phyloP scores from a whole-genome alignment of 495 filamentous ascomycete genomes.

The Pyronema domesticum region DNA sequence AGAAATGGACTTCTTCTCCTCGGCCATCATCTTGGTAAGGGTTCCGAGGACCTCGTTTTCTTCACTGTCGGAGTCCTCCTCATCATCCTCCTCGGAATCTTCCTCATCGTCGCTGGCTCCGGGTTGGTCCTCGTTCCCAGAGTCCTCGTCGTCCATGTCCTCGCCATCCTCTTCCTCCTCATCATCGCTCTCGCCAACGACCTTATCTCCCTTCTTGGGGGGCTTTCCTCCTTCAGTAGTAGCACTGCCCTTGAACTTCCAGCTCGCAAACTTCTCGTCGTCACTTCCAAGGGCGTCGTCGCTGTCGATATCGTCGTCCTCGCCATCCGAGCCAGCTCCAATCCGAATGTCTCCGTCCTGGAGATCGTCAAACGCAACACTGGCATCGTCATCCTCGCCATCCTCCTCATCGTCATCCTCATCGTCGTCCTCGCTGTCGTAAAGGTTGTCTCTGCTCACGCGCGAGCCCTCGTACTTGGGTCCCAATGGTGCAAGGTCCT shows the following conservation, averaged over 20 bases:
- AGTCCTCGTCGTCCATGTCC: conserved; percentile 22
- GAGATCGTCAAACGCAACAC: conserved; percentile 22
- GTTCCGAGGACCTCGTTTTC: conserved; percentile 33
- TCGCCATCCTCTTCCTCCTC: conserved; percentile 27
- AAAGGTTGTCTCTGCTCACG: conserved; percentile 55
- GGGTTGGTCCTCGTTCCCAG: conserved; percentile 24
- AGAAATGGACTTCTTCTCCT: background rate
- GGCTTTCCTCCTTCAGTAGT: conserved; percentile 25
- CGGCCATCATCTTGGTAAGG: too few species aligned
- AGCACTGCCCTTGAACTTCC: conserved; percentile 36
- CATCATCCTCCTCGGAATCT: conserved; percentile 12
- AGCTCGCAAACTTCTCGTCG: conserved; percentile 38
- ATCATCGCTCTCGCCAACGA: conserved; percentile 33
- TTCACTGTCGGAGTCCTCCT: conserved; percentile 33
- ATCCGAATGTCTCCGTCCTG: conserved; percentile 32
- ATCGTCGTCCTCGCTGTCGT: conserved; percentile 29
- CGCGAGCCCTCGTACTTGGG: conserved; percentile 56
- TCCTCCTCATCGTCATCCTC: conserved; percentile 11
- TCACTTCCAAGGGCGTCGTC: conserved; percentile 46
- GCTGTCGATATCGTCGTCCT: conserved; percentile 40
- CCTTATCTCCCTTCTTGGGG: conserved; percentile 21
- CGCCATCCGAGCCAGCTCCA: conserved; percentile 25
- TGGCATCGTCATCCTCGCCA: conserved; percentile 19
- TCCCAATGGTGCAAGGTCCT: background rate
- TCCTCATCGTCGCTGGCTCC: conserved; percentile 11